Base-by-base conservation (phyloP, 106 monocot species). In the Acorus calamus region DNA sequence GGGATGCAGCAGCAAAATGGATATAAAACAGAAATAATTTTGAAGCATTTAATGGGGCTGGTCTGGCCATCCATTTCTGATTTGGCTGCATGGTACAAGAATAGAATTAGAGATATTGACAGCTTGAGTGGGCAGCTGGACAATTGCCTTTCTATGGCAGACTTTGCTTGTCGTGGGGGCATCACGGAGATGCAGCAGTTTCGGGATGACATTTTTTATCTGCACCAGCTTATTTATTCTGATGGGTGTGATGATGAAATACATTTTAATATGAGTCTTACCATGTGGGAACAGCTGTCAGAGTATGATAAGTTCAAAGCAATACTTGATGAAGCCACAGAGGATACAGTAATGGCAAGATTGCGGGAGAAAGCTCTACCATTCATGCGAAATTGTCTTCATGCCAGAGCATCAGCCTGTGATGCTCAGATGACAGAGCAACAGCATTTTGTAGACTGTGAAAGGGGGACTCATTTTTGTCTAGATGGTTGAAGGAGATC, bases 261-360 rank as follows among this genome's bases (percentile, higher is more conserved):
- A 54, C 41, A 3, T 68, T 74, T 84, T 56, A 77, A 5, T 42
- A 80, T 85, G 87, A 80, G 76, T 55, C 73, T 96, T 69, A 51
- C 55, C 4, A 62, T 69, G 13, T 96, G 96, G 96, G 91, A 96
- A 77, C 71, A 84, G 45, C 60, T 96, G 42, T 64, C 87, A 65
- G 78, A 85, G 47, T 96, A 91, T 72, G 91, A 87, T 52, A 96
- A 96, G 64, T 96, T 96, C 56, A 84, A 75, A 60, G 60, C 81
- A 49, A 83, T 91, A 80, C 82, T 96, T 12, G 83, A 79, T 57
- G 87, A 80, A 58, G 78, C 72, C 10, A 75, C 69, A 57, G 80
- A 74, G 62, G 96, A 85, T 3, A 77, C 56, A 50, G 69, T 84
- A 44, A 73, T 85, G 45, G 69, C 76, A 77, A 84, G 69, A 51